Evolutionary conservation across 2,329 filamentous ascomycete genomes (phyloP), one percentile per base, ranked within the genome.

Genomic region (Diplodia sapinea): DNA sequence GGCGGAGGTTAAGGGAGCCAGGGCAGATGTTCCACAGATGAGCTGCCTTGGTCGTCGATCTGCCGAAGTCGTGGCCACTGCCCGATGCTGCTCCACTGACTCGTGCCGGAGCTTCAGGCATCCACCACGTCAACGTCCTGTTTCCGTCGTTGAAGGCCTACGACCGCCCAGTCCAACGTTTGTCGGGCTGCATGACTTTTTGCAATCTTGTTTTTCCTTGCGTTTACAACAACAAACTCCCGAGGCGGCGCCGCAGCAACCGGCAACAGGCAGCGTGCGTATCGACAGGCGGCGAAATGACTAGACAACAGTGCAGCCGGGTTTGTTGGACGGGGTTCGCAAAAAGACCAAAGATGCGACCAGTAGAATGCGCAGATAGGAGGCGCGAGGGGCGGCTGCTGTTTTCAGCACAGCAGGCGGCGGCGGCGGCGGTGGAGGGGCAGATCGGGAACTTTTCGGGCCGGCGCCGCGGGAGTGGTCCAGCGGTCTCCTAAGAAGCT

Each of bases 31-130:
- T 52, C 38, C 63, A 31, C 43, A 57, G 63, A 33, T 55, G 23
- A 43, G 63, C 47, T 52, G 52, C 47, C 61, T 52, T 64, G 56
- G 63, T 65, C 40, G 63, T 66, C 63, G 63, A 66, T 66, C 63
- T 33, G 51, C 63, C 52, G 63, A 56, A 65, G 36, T 65, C 63
- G 52, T 66, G 63, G 63, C 52, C 63, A 36, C 57, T 26, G 8
- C 36, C 38, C 36, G 12, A n/a, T 33, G 31, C 31, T 33, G 31
- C 31, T 33, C 31, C 3, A 31, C 57, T 62, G 57, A 62, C 57
- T 62, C 57, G 40, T 49, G 38, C 55, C 40, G 38, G 36, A 29
- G 20, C 55, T 9, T 29, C 36, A 23, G 26, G 11, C 40, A 12
- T 13, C 26, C 40, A 26, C 57, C 17, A 15, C 36, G 12, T 47